Percentiles rank a stretch among this genome's conserved stretches.
Evolutionary conservation across 805 yeast species (phyloP).

Genomic region (Hanseniaspora lachancei): DNA sequence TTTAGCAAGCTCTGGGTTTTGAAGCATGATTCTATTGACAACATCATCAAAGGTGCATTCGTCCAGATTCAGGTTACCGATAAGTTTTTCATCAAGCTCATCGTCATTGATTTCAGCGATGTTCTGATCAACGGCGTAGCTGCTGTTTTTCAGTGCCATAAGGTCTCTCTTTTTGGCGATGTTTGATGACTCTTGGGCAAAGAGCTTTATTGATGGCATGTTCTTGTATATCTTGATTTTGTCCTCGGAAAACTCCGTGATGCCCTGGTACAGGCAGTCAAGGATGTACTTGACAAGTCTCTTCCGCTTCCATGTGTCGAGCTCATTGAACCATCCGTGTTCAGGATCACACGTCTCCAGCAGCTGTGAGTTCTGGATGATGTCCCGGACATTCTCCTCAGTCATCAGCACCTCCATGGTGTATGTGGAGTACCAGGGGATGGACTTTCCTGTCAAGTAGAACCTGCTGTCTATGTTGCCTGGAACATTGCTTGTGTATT

Average conservation of each 20-base stretch:
- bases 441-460: constrained; percentile 54
- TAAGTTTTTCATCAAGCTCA: constrained; percentile 15
- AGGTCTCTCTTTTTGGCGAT: constrained; percentile 18
- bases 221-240: constrained; percentile 30
- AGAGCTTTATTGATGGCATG: constrained; percentile 33
- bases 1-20: constrained; percentile 21
- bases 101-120: constrained; percentile 15
- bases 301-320: constrained; percentile 51
- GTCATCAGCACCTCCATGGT: constrained; percentile 72
- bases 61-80: constrained; percentile 20
- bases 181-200: constrained; percentile 24
- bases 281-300: constrained; percentile 61
- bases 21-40: constrained; percentile 20
- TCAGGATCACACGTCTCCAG: constrained; percentile 33
- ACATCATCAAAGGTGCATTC: constrained; percentile 25
- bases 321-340: constrained; percentile 63
- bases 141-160: constrained; percentile 22
- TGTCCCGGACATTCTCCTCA: constrained; percentile 38
- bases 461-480: constrained; percentile 35
- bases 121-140: constrained; percentile 20
- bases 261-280: constrained; percentile 42
- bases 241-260: constrained; percentile 32
- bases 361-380: constrained; percentile 37
- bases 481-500: constrained; percentile 25
- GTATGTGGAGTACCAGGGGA: constrained; percentile 58